phyloP scores from a whole-genome alignment of 192 early-diverging fungal species.

The Piromyces finnis region DNA sequence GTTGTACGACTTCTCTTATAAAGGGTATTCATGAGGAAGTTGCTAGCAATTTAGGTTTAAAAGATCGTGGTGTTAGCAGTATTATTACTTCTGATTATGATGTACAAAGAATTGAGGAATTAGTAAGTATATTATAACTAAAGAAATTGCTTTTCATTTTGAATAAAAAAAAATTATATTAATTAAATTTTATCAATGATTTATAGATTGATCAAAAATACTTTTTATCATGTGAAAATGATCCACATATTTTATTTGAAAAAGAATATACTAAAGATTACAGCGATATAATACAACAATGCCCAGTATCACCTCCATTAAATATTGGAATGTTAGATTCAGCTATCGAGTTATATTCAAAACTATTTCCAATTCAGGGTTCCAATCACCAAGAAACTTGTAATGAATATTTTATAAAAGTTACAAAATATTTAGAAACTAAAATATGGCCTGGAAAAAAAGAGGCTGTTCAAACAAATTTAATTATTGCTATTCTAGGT shows the following conservation, averaged over 20 bases:
- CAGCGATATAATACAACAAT: neutral
- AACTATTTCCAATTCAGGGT: conserved; percentile 47
- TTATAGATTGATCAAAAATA: conserved; percentile 38
- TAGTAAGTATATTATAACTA: no score
- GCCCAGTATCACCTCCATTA: conserved; percentile 8
- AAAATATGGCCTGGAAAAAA: conserved; percentile 53
- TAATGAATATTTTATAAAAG: conserved; percentile 54
- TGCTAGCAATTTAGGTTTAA: conserved; percentile 8
- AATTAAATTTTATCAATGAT: no score
- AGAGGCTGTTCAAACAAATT: conserved; percentile 61
- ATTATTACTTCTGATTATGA: conserved; percentile 10
- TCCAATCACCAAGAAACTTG: conserved; percentile 52
- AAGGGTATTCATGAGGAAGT: conserved; percentile 6
- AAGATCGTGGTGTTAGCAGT: conserved; percentile 12
- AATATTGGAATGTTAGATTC: conserved; percentile 48
- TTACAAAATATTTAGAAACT: conserved; percentile 32
- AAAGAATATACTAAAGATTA: neutral
- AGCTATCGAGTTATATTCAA: conserved; percentile 57
- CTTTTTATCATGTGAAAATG: conserved; percentile 40
- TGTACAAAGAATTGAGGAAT: conserved; percentile 15
- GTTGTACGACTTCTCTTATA: conserved; percentile 10
- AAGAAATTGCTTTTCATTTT: no score
- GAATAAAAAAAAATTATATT: no score
- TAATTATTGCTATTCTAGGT: conserved; percentile 50
- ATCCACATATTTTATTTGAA: conserved; percentile 25